A percentile compares a stretch with the other conserved stretches of the same genome.
These are phyloP conservation scores for Atalantia buxifolia DNA, from an alignment of 345 rosid species.

Conservation along the genomic window DNA sequence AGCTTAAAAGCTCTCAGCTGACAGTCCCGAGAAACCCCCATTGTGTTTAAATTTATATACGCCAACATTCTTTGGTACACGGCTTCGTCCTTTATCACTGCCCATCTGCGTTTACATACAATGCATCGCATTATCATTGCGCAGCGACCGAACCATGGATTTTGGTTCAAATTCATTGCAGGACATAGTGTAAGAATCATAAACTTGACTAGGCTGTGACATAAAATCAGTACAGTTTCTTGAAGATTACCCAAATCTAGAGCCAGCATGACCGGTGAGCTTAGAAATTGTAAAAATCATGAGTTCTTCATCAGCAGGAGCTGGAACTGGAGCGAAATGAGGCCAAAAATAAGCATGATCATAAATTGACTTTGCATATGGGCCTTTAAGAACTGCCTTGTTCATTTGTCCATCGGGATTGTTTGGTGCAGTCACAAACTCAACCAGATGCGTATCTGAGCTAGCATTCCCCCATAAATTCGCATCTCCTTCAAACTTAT, in stretches of 20 bases:
- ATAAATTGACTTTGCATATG: slow-evolving; percentile 45
- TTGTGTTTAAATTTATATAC: slow-evolving; percentile 21
- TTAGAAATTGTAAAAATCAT: slow-evolving; percentile 65
- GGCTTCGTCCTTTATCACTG: slow-evolving; percentile 47
- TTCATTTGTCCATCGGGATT: slow-evolving; percentile 71
- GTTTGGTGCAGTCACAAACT: slow-evolving; percentile 75
- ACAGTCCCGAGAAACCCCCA: slow-evolving; percentile 56
- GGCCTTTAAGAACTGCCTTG: slow-evolving; percentile 47
- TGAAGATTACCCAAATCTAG: slow-evolving; percentile 52
- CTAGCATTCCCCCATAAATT: slow-evolving; percentile 26
- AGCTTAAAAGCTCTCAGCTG: slow-evolving; percentile 56
- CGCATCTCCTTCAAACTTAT: slow-evolving; percentile 53
- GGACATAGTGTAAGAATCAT: no score
- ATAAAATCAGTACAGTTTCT: no score
- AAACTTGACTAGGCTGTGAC: no score
- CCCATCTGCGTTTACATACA: slow-evolving; percentile 46
- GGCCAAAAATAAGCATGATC: slow-evolving; percentile 84
- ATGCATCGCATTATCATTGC: not conserved
- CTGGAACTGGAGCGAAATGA: slow-evolving; percentile 58
- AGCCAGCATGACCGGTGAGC: slow-evolving; percentile 81
- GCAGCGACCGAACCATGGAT: no score
- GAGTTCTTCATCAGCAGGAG: slow-evolving; percentile 44
- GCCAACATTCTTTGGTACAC: slow-evolving; percentile 42
- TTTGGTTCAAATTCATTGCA: no score
- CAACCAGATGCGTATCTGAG: slow-evolving; percentile 34